Evolutionary conservation across 768 basidiomycete species (phyloP).

Genomic region (Tremella yokohamensis): DNA sequence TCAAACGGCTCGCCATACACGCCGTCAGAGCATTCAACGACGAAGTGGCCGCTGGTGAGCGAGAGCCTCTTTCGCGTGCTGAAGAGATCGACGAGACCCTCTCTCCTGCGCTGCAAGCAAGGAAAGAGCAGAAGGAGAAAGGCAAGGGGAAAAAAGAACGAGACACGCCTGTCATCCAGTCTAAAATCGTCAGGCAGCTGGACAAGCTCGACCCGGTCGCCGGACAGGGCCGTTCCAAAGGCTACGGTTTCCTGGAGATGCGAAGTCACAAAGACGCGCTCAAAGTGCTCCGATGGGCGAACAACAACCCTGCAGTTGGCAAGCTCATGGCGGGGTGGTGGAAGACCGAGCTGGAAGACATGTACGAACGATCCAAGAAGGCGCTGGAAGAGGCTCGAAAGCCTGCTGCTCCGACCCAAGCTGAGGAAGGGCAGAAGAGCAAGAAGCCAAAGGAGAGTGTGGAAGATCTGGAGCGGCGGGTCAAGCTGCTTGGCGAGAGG

Average conservation of each 20-base stretch:
- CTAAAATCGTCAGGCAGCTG: slow-evolving; percentile 83
- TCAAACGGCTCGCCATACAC: slow-evolving; percentile 82
- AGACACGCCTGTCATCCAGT: slow-evolving; percentile 67
- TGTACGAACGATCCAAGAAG: slow-evolving; percentile 49
- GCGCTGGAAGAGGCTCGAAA: slow-evolving; percentile 35
- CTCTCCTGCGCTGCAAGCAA: slow-evolving; percentile 43
- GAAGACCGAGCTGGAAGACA: slow-evolving; percentile 64
- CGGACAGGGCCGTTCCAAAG: slow-evolving; percentile 80
- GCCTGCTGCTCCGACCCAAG: slow-evolving; percentile 54
- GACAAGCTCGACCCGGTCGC: slow-evolving; percentile 87
- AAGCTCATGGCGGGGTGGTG: slow-evolving; percentile 75
- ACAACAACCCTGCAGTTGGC: slow-evolving; percentile 72
- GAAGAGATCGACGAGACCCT: slow-evolving; percentile 61
- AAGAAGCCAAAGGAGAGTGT: slow-evolving; percentile 48
- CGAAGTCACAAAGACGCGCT: slow-evolving; percentile 81
- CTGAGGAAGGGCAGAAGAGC: slow-evolving; percentile 51
- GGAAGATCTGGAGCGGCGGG: slow-evolving; percentile 56
- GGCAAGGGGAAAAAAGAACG: slow-evolving; percentile 53
- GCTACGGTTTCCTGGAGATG: slow-evolving; percentile 95
- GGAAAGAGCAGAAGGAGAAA: slow-evolving; percentile 46
- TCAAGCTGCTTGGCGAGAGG: slow-evolving; percentile 63
- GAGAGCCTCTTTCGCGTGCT: slow-evolving; percentile 65
- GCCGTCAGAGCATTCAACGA: slow-evolving; percentile 72
- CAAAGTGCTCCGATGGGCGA: slow-evolving; percentile 86
- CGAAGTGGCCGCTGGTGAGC: slow-evolving; percentile 65